A percentile compares a stretch with the other conserved stretches of the same genome.
Evolutionary conservation across 768 basidiomycete genomes (phyloP).

Genomic region (Clathrus columnatus): DNA sequence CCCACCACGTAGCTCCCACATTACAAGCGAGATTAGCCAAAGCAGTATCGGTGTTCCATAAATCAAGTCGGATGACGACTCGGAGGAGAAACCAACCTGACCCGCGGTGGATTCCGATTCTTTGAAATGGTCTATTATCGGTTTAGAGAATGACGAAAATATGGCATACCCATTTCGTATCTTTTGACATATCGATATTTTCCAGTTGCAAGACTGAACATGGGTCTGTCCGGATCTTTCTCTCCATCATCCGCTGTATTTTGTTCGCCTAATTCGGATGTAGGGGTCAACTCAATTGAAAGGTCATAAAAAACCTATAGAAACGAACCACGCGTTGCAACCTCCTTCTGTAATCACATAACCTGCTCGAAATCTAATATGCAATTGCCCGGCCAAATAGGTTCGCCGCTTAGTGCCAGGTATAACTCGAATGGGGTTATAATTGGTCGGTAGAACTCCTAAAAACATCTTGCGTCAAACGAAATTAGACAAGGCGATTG

Average conservation of each 20-base stretch:
- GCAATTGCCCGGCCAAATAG: slow-evolving; percentile 69
- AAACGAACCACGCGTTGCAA: slow-evolving; percentile 11
- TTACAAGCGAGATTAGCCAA: slow-evolving; percentile 50
- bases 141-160: background rate
- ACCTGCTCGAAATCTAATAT: slow-evolving; percentile 67
- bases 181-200: slow-evolving; percentile 72
- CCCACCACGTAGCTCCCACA: slow-evolving; percentile 50
- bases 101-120: background rate
- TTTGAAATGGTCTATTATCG: background rate
- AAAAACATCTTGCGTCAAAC: background rate
- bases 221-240: slow-evolving; percentile 59
- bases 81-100: background rate
- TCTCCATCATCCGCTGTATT: slow-evolving; percentile 22
- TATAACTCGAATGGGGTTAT: slow-evolving; percentile 90
- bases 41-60: slow-evolving; percentile 57
- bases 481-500: background rate
- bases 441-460: slow-evolving; percentile 90
- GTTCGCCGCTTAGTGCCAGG: slow-evolving; percentile 63
- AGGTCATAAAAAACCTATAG: background rate
- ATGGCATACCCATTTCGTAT: slow-evolving; percentile 36
- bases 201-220: slow-evolving; percentile 82
- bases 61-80: slow-evolving; percentile 37
- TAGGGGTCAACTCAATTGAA: background rate
- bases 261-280: background rate
- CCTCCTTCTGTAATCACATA: slow-evolving; percentile 21